Conservation (phyloP, 495 filamentous ascomycete species). For the Cenococcum geophilum region DNA sequence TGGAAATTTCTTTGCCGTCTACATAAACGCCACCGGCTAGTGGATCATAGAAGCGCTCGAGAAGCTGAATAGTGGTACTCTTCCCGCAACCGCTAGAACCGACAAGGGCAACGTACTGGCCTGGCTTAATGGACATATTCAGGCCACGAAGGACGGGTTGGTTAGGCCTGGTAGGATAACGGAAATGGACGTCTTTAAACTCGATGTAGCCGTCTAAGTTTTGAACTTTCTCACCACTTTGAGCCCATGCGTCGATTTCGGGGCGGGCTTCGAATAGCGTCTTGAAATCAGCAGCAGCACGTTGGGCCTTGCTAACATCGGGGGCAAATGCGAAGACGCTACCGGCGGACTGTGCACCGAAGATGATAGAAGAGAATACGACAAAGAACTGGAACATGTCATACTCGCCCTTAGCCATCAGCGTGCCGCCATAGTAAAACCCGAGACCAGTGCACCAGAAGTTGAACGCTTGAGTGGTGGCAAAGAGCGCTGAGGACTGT, state of each 20-base stretch:
- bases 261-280: conserved; percentile 69
- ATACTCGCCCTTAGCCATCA: conserved; percentile 63
- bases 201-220: conserved; percentile 45
- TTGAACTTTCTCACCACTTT: conserved; percentile 48
- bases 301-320: conserved; percentile 82
- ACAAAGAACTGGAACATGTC: conserved; percentile 78
- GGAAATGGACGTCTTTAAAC: conserved; percentile 71
- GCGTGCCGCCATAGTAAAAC: conserved; percentile 84
- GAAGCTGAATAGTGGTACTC: conserved; percentile 69
- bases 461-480: conserved; percentile 66
- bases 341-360: conserved; percentile 80
- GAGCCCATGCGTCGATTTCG: conserved; percentile 72
- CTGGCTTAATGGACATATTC: conserved; percentile 63
- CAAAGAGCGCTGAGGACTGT: conserved; percentile 66
- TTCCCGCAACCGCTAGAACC: conserved; percentile 80
- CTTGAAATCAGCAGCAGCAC: conserved; percentile 69
- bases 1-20: conserved; percentile 24
- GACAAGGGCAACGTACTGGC: conserved; percentile 74
- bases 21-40: conserved; percentile 22
- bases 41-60: conserved; percentile 70
- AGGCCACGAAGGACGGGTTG: conserved; percentile 53
- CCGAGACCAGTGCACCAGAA: conserved; percentile 77
- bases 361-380: conserved; percentile 70
- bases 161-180: conserved; percentile 23
- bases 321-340: conserved; percentile 75